These are phyloP conservation scores for Aspergillus nomiae DNA, from an alignment of 2,329 filamentous ascomycete genomes.

Conservation along the genomic window DNA sequence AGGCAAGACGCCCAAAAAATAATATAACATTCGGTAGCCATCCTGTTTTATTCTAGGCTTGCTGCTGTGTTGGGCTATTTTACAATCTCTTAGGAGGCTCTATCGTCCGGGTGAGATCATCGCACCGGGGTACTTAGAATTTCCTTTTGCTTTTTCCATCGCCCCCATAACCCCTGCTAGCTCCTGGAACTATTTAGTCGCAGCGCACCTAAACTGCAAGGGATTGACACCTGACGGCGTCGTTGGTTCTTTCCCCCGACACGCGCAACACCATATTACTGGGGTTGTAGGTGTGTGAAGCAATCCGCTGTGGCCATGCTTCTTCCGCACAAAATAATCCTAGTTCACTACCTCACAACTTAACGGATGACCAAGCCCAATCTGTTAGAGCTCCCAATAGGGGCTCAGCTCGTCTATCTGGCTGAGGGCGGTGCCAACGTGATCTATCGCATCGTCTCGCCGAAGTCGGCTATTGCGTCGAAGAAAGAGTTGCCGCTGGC, in stretches of 20 bases:
- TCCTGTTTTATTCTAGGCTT: constrained; percentile 8
- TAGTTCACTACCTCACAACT: constrained; percentile 16
- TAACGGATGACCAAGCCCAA: constrained; percentile 35
- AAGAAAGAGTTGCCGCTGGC: constrained; percentile 27
- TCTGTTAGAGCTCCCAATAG: constrained; percentile 37
- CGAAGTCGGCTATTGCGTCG: constrained; percentile 24
- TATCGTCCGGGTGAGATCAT: constrained; percentile 13
- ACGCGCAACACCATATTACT: constrained; percentile 5
- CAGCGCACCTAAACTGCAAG: not conserved
- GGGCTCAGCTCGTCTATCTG: constrained; percentile 48
- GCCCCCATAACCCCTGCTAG: constrained; percentile 1
- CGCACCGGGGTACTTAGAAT: constrained; percentile 16
- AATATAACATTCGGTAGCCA: not conserved
- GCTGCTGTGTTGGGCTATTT: constrained; percentile 10
- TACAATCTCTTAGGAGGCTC: constrained; percentile 11
- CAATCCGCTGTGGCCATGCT: constrained; percentile 19
- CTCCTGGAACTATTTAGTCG: constrained; percentile 16
- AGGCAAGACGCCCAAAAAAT: not conserved
- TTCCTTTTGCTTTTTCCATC: constrained; percentile 9
- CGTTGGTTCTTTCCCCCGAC: not conserved
- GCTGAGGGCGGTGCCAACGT: constrained; percentile 77
- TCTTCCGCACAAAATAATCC: constrained; percentile 9
- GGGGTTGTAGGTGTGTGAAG: constrained; percentile 11
- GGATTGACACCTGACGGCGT: not conserved
- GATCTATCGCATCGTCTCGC: constrained; percentile 63